phyloP scores from a whole-genome alignment of 305 asterid species.

The Fraxinus latifolia region DNA sequence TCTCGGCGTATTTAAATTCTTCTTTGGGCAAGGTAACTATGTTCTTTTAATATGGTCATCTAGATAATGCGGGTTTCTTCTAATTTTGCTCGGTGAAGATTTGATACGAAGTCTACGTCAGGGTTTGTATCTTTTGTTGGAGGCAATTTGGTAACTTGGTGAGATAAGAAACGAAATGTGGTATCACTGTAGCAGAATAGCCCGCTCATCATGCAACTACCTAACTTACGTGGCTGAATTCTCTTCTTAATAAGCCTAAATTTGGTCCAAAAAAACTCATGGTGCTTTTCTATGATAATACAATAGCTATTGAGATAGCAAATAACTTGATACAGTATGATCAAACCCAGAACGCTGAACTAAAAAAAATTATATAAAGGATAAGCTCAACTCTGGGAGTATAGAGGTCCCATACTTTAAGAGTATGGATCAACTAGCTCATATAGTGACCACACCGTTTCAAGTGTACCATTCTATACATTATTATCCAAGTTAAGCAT shows the following conservation, averaged over 20 bases:
- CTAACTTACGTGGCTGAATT: not conserved
- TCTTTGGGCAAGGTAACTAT: not conserved
- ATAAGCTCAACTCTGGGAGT: not conserved
- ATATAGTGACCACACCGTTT: not conserved
- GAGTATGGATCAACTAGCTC: not conserved
- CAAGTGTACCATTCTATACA: not conserved
- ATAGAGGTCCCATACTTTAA: not conserved
- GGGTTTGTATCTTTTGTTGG: not conserved
- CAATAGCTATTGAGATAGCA: not conserved
- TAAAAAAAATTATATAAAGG: not conserved
- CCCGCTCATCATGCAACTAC: not conserved
- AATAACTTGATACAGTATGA: not conserved
- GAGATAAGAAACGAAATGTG: not conserved
- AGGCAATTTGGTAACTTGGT: not conserved
- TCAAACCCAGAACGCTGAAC: not conserved
- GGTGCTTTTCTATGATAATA: not conserved
- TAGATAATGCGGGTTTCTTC: not conserved
- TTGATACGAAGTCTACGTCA: not conserved
- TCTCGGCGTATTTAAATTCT: not conserved
- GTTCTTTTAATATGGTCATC: not conserved
- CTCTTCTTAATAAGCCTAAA: not conserved
- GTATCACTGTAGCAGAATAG: not conserved
- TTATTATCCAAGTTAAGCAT: not conserved
- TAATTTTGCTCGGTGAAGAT: not conserved
- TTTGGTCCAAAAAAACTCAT: not conserved